Evolutionary conservation across 768 basidiomycete species (phyloP), one percentile per base, ranked within the genome.

Genomic region (Phaeolepiota aurea): DNA sequence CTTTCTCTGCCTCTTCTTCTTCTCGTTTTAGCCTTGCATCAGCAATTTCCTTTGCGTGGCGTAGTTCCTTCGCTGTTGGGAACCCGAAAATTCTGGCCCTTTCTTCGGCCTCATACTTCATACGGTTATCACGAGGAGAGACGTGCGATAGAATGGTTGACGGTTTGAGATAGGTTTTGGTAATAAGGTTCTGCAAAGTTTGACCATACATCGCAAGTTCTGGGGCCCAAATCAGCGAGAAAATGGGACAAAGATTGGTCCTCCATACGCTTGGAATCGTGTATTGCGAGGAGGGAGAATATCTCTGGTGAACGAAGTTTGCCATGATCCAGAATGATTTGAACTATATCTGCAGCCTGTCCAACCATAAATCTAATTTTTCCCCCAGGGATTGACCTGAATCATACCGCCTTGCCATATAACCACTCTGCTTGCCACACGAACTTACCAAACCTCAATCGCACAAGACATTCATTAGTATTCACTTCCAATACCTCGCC

Each of bases 401-500:
- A 30, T 61, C 83, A 53, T 48, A 92, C 92, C 57, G 69, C 58
- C 47, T 70, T 67, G 16, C 89, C 91, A 44, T 84, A 82, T 35
- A 80, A 56, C 40, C 79, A 65, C 47, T 79, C 78, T 5, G 89
- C 79, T 32, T 83, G 68, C 66, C 76, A 81, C 16, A 89, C 73
- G 51, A 86, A 91, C 44, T 74, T 74, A 18, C 91, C 92, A 57
- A 90, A 94, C 48, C 91, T 66, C 56, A 90, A 52, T 42, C 92
- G 69, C 62, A 79, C 66, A 23, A 96, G 67, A 56, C 91, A 92
- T 54, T 91, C 89, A 40, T 84, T 76, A 11, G 78, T 64, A 52
- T 91, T 90, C 47, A 94, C 66, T 56, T 96, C 91, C 36, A 87
- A 69, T 43, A 86, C 73, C 47, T 84, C 85, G 3, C 75, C 77